Conservation (phyloP, 83 land plant genomes). For the Thuja plicata region DNA sequence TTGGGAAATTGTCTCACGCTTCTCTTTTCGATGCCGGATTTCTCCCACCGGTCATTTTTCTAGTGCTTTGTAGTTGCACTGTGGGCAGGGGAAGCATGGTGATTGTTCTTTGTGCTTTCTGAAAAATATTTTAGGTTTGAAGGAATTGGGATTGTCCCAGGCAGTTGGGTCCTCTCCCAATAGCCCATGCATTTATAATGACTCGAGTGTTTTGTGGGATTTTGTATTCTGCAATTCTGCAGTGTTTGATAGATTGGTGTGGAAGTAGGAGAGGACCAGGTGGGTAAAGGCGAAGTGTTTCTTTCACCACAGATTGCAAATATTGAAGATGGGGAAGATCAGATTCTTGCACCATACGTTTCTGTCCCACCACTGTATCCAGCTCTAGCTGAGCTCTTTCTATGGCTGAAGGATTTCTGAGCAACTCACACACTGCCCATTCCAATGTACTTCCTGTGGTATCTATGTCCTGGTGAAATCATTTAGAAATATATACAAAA, state of each 20-base stretch:
- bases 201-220: background rate
- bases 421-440: background rate
- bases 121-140: background rate
- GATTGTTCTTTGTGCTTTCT: too few species aligned
- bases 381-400: background rate
- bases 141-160: background rate
- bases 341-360: background rate
- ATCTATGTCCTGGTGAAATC: background rate
- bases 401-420: background rate
- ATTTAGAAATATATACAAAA: background rate
- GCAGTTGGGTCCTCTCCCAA: conserved; percentile 5
- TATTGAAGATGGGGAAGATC: background rate
- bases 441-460: background rate
- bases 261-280: background rate
- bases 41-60: too few species aligned
- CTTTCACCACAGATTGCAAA: background rate
- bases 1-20: too few species aligned
- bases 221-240: background rate
- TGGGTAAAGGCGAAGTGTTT: too few species aligned
- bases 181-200: too few species aligned
- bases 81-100: too few species aligned
- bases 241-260: background rate
- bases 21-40: too few species aligned
- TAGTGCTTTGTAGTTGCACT: too few species aligned
- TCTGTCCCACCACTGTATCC: background rate